Conservation (phyloP, 495 filamentous ascomycete genomes). For the Hypoxylon crocopeplum region DNA sequence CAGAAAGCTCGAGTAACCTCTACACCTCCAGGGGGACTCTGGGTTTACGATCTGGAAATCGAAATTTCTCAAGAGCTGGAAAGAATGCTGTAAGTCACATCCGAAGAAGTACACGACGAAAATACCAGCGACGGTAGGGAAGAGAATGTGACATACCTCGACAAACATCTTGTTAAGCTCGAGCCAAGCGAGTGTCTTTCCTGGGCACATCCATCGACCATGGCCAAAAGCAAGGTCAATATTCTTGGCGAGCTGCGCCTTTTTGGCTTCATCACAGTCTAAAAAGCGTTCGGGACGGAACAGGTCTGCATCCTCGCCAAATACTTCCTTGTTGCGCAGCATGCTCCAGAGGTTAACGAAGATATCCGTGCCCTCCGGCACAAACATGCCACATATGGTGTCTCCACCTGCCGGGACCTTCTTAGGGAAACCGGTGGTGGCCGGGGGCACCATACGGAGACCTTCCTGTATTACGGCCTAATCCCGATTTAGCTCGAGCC, state of each 20-base stretch:
- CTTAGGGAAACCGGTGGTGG: slow-evolving; percentile 46
- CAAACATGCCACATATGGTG: slow-evolving; percentile 51
- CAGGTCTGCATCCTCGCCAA: slow-evolving; percentile 54
- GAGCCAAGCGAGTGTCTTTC: slow-evolving; percentile 51
- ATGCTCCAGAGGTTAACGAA: slow-evolving; percentile 53
- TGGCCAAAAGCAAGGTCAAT: slow-evolving; percentile 51
- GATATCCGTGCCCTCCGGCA: slow-evolving; percentile 61
- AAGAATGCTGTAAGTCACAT: slow-evolving; percentile 1
- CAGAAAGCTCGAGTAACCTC: slow-evolving; percentile 20
- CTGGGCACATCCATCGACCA: slow-evolving; percentile 54
- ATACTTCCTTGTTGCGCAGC: slow-evolving; percentile 47
- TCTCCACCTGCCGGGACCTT: slow-evolving; percentile 61
- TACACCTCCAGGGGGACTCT: slow-evolving; percentile 46
- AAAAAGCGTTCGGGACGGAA: slow-evolving; percentile 66
- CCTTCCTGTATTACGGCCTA: slow-evolving; percentile 59
- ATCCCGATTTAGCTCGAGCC: slow-evolving; percentile 33
- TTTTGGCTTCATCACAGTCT: slow-evolving; percentile 43
- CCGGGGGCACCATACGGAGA: slow-evolving; percentile 53
- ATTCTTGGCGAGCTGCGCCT: slow-evolving; percentile 47
- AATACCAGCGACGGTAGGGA: background rate
- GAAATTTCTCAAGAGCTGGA: slow-evolving; percentile 60
- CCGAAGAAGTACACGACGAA: background rate
- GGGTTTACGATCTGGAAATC: slow-evolving; percentile 61
- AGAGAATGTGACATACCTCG: slow-evolving; percentile 53
- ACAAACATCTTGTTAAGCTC: slow-evolving; percentile 65